A percentile compares a stretch with the other conserved stretches of the same genome.
phyloP scores from a whole-genome alignment of 2,329 filamentous ascomycete species.

The Fusarium irregulare region DNA sequence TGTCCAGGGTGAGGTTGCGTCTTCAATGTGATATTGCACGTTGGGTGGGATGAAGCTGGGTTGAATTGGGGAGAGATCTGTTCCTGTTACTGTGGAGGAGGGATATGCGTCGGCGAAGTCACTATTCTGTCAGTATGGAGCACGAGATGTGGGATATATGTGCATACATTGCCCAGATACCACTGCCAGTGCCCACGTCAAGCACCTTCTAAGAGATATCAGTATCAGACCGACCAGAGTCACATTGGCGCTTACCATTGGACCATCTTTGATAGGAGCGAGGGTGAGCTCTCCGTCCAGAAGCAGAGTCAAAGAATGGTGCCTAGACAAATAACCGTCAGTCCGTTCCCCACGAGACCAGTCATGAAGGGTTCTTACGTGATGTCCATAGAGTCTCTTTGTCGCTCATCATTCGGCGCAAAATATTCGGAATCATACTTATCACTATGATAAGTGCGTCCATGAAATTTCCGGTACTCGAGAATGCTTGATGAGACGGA shows the following conservation, averaged over 20 bases:
- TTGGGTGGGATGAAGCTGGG: constrained; percentile 4
- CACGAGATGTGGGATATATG: too few species aligned
- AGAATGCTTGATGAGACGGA: constrained; percentile 22
- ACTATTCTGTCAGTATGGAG: neutral
- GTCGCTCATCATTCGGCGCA: constrained; percentile 13
- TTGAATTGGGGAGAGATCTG: constrained; percentile 12
- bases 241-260: neutral
- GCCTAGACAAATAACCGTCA: neutral
- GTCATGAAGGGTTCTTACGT: neutral
- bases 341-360: too few species aligned
- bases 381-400: constrained; percentile 22
- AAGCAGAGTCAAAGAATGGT: neutral
- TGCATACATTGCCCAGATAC: constrained; percentile 5
- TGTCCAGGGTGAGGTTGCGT: constrained; percentile 3
- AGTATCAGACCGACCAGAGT: neutral
- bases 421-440: neutral
- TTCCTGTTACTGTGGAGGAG: neutral
- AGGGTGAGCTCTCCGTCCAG: neutral
- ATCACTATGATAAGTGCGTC: constrained; percentile 13
- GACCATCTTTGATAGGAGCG: neutral
- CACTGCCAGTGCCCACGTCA: neutral
- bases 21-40: constrained; percentile 9
- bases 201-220: neutral
- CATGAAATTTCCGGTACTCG: constrained; percentile 8
- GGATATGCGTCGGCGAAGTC: constrained; percentile 12